Conservation (phyloP, 768 basidiomycete genomes). For the Boletus vermiculosoides region DNA sequence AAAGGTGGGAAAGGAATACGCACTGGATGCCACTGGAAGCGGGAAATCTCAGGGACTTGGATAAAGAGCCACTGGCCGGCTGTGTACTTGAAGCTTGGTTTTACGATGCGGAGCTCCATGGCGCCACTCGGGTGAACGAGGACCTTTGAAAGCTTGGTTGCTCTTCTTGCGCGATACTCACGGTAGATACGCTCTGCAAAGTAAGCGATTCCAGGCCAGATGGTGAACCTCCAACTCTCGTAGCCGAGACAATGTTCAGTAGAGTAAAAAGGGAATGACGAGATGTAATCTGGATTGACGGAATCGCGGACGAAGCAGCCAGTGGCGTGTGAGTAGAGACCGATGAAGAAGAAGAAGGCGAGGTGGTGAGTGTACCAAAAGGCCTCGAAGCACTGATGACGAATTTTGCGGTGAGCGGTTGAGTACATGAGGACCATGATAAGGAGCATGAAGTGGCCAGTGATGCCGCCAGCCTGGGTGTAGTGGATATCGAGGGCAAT, state of each 20-base stretch:
- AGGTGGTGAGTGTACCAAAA: slow-evolving; percentile 98
- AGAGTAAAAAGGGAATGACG: slow-evolving; percentile 83
- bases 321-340: slow-evolving; percentile 84
- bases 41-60: slow-evolving; percentile 82
- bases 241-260: slow-evolving; percentile 90
- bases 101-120: slow-evolving; percentile 91
- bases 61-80: slow-evolving; percentile 92
- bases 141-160: slow-evolving; percentile 81
- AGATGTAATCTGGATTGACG: slow-evolving; percentile 64
- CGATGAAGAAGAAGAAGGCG: slow-evolving; percentile 92
- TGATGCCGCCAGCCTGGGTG: slow-evolving; percentile 85
- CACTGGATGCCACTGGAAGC: slow-evolving; percentile 94
- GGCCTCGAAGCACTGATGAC: slow-evolving; percentile 87
- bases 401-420: slow-evolving; percentile 86
- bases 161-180: slow-evolving; percentile 74
- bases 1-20: slow-evolving; percentile 30
- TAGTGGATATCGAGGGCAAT: slow-evolving; percentile 85
- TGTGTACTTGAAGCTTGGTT: slow-evolving; percentile 89
- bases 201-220: slow-evolving; percentile 91
- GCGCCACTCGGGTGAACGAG: slow-evolving; percentile 88
- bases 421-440: slow-evolving; percentile 93
- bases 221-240: slow-evolving; percentile 84
- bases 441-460: slow-evolving; percentile 93
- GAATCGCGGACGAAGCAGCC: slow-evolving; percentile 94
- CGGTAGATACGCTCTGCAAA: slow-evolving; percentile 84